Evolutionary conservation across 2,329 filamentous ascomycete species (phyloP).

Genomic region (Emergomyces orientalis): DNA sequence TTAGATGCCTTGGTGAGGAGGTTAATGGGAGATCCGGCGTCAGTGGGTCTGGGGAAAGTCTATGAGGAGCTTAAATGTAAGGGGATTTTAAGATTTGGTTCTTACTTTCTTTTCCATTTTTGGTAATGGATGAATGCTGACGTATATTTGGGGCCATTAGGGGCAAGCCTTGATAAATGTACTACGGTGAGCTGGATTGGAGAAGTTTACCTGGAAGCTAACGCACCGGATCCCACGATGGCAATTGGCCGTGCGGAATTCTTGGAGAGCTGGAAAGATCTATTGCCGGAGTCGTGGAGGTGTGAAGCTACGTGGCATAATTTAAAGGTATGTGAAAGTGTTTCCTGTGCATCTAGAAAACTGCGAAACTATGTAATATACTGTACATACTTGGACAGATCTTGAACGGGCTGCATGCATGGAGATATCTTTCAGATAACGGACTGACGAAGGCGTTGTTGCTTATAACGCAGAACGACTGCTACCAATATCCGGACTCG

Average conservation of each 20-base stretch:
- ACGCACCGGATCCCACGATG: slow-evolving; percentile 24
- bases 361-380: not conserved
- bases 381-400: not conserved
- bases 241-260: slow-evolving; percentile 29
- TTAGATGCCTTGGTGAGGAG: slow-evolving; percentile 33
- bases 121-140: not conserved
- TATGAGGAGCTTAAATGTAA: slow-evolving; percentile 30
- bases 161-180: slow-evolving; percentile 32
- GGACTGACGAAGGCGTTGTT: slow-evolving; percentile 6
- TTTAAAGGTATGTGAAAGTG: slow-evolving; percentile 23
- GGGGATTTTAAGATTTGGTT: slow-evolving; percentile 9
- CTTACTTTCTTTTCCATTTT: not conserved
- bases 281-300: slow-evolving; percentile 37
- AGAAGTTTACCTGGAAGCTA: slow-evolving; percentile 32
- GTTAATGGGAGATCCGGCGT: slow-evolving; percentile 24
- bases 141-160: slow-evolving; percentile 19
- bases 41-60: slow-evolving; percentile 11
- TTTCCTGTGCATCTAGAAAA: not conserved
- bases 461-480: slow-evolving; percentile 20
- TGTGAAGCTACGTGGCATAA: slow-evolving; percentile 26
- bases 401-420: not conserved
- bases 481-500: slow-evolving; percentile 28
- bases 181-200: slow-evolving; percentile 31
- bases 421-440: not conserved
- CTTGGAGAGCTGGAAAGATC: slow-evolving; percentile 34